A percentile compares a stretch with the other conserved stretches of the same genome.
phyloP scores from a whole-genome alignment of 2,329 filamentous ascomycete genomes.

The Cercospora brassicicola region DNA sequence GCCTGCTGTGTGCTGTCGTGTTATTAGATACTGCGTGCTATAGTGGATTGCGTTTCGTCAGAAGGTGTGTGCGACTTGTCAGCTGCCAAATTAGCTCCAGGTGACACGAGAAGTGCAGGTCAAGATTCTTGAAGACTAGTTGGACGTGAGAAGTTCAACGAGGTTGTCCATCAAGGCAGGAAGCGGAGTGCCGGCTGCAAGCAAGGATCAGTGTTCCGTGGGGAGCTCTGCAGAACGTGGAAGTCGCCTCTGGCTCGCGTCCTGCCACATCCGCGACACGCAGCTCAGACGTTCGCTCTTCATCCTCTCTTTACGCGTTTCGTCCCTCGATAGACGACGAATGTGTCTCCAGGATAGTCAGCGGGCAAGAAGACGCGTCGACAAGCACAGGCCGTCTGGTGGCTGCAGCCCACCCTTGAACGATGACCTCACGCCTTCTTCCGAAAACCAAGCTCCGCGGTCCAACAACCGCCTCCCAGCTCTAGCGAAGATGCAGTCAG shows the following conservation, averaged over 20 bases:
- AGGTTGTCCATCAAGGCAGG: not conserved
- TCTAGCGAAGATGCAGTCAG: slow-evolving; percentile 1
- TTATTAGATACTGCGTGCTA: not conserved
- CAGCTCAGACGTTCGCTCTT: not conserved
- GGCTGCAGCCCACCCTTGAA: not conserved
- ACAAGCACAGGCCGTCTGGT: not conserved
- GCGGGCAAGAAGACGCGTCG: not conserved
- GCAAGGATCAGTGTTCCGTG: not conserved
- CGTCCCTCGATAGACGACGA: not conserved
- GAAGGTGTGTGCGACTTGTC: not conserved
- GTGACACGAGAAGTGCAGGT: not conserved
- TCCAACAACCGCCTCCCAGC: not conserved
- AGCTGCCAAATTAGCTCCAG: not conserved
- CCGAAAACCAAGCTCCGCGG: not conserved
- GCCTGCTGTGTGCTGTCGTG: not conserved
- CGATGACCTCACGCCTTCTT: not conserved
- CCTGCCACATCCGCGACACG: not conserved
- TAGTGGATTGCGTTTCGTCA: not conserved
- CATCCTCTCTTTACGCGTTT: not conserved
- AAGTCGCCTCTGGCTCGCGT: not conserved
- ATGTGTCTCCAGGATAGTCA: not conserved
- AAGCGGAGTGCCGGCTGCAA: slow-evolving; percentile 3
- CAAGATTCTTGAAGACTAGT: not conserved
- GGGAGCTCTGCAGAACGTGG: not conserved
- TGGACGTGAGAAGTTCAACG: not conserved